A percentile compares a stretch with the other conserved stretches of the same genome.
Conservation (phyloP, 192 early-diverging fungal genomes). For the Entomortierella lignicola region DNA sequence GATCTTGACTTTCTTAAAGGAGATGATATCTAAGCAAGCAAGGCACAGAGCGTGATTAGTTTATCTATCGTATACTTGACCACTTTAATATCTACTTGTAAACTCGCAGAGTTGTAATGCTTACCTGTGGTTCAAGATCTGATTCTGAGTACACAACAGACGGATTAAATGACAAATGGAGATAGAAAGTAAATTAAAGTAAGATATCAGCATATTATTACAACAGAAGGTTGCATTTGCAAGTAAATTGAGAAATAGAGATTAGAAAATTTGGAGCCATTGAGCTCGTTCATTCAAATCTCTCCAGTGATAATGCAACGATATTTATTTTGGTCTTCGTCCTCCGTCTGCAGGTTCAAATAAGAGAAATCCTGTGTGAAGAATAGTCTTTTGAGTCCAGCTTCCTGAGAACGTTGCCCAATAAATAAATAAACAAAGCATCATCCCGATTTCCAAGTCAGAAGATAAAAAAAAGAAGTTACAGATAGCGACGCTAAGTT, state of each 20-base stretch:
- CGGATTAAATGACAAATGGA: not conserved
- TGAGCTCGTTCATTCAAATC: not conserved
- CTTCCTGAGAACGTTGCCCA: not conserved
- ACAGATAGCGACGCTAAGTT: too few relatives aligned
- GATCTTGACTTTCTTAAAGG: not conserved
- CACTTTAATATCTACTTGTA: too few relatives aligned
- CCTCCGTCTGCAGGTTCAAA: constrained; percentile 1
- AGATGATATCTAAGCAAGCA: not conserved
- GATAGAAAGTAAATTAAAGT: not conserved
- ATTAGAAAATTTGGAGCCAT: too few relatives aligned
- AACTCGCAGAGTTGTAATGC: not conserved
- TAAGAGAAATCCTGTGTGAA: not conserved
- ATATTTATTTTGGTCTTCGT: constrained; percentile 13
- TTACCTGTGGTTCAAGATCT: constrained; percentile 6
- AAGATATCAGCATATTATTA: not conserved
- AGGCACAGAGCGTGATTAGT: too few relatives aligned
- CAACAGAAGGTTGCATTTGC: too few relatives aligned
- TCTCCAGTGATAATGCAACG: constrained; percentile 5
- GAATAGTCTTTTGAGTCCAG: not conserved
- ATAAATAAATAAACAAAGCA: not conserved
- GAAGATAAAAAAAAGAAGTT: not conserved
- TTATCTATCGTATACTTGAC: too few relatives aligned
- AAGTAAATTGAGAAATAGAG: too few relatives aligned
- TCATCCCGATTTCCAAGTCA: not conserved
- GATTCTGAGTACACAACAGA: not conserved